Base-by-base conservation (phyloP, 202 grass and related monocot genomes). In the Saccharum hybrid region DNA sequence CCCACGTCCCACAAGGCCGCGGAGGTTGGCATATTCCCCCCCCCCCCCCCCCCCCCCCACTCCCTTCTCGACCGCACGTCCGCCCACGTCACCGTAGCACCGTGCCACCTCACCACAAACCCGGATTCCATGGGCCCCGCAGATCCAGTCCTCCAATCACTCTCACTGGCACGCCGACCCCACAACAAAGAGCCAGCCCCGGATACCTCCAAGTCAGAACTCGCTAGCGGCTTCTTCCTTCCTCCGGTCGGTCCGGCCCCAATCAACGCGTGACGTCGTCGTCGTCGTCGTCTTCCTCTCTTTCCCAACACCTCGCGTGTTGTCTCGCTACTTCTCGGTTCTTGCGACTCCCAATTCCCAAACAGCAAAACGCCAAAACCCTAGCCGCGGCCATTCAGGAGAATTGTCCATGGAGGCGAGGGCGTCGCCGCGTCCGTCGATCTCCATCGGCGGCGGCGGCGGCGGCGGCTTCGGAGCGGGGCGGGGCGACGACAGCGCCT, bases 401-500 rank as follows among this genome's bases (percentile, higher is more conserved):
- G 22, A 40, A 54, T 19, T 49, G 23, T 77, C 72, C 68, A 83
- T 83, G 82, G 82, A 77, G 62, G 57, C 63, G 82, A 81, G 59
- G 61, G 40, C 76, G 36, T 56, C 80, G 23, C 37, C 60, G 41
- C 59, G 68, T 18, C 59, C 69, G 75, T 76, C 63, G 38, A 21
- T 63, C 70, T 41, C 52, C 18, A 22, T 23, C 57, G 57, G 14
- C 23, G 34, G 43, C 41, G 69, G n/a, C n/a, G n/a, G n/a, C n/a
- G n/a, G 74, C 14, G 62, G 31, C 57, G 9, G 64, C 6, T 80
- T 80, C 26, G 81, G 57, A 15, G 71, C 22, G 37, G 57, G 62
- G 31, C 43, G 63, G 38, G 23, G 81, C 21, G 82, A 83, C 57
- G 78, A 46, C 60, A 71, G 68, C 30, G 83, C 93, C 41, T 73